Conservation (phyloP, 2,329 filamentous ascomycete species). For the Fusarium subglutinans region DNA sequence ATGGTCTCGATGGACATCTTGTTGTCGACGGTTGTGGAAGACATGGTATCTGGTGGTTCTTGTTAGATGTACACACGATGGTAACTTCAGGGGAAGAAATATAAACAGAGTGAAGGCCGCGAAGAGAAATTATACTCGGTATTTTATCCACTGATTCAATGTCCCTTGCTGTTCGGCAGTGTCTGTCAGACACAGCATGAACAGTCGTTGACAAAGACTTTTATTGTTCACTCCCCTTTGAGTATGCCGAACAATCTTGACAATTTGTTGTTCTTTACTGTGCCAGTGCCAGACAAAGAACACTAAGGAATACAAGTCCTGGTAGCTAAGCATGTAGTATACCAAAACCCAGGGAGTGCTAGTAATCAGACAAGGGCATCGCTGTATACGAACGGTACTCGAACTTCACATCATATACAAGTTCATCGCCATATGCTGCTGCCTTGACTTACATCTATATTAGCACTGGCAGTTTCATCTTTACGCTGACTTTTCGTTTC, state of each 20-base stretch:
- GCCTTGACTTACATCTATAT: fast-evolving
- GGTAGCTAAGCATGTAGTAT: no score
- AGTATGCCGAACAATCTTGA: not conserved
- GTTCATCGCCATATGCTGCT: not conserved
- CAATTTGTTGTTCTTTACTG: not conserved
- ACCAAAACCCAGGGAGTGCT: fast-evolving
- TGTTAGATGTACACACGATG: not conserved
- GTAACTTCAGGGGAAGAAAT: not conserved
- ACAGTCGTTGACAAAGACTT: not conserved
- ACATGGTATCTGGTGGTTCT: not conserved
- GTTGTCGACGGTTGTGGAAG: not conserved
- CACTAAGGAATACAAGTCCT: not conserved
- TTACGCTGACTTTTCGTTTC: no score
- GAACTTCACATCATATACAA: not conserved
- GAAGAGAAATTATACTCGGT: not conserved
- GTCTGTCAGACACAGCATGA: not conserved
- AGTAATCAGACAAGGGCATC: not conserved
- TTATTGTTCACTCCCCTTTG: not conserved
- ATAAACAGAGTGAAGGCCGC: no score
- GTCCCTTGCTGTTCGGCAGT: not conserved
- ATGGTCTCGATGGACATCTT: slow-evolving; percentile 5
- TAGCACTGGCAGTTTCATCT: not conserved
- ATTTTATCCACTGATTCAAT: not conserved
- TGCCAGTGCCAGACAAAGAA: not conserved
- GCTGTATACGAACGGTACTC: not conserved